Base-by-base conservation (phyloP, 306 rosid genomes). In the Rosa multiflora region DNA sequence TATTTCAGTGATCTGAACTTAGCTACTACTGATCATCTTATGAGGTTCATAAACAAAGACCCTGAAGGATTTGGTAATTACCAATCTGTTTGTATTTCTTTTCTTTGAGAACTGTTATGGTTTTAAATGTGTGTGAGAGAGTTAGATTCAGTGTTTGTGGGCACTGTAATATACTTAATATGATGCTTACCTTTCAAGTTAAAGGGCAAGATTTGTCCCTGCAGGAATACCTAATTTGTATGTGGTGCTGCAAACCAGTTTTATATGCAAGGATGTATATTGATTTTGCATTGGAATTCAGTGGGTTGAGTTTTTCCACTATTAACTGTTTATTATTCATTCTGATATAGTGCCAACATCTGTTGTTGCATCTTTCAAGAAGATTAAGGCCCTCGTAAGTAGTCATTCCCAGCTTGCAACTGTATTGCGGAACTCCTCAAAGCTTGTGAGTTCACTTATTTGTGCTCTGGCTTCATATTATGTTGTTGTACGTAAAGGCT, bases 351-450 rank as follows among this genome's bases (percentile, higher is more conserved):
- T 95, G 89, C 99, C 99, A 23, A 88, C 93, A 80, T 88, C 93
- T 72, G 94, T 95, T 80, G 97, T 95, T 84, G 97, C 97, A 81
- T 95, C 98, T 78, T 95, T 95, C 88, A 95, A 95, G 94, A 95
- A 95, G 93, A 95, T 95, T 72, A 95, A 95, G 90, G 91, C 97
- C 76, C 94, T 91, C 29, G 68, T 89, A 81, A 86, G 72, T 78
- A 85, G 88, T 77, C 89, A 93, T 79, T 87, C 93, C 74, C 99
- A 92, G 78, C 94, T 95, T 81, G 97, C 99, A n/a, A 89, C 83
- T 83, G 80, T 89, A 82, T 82, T 95, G 87, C 90, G 91, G 74
- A 93, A 84, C 86, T 95, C 99, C 20, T 90, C 96, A 47, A 95
- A 91, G 82, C 98, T 95, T 72, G 99, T 95, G 87, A 90, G 96